Conservation (phyloP, 1,284 basidiomycete species). For the Boletellus sp. region DNA sequence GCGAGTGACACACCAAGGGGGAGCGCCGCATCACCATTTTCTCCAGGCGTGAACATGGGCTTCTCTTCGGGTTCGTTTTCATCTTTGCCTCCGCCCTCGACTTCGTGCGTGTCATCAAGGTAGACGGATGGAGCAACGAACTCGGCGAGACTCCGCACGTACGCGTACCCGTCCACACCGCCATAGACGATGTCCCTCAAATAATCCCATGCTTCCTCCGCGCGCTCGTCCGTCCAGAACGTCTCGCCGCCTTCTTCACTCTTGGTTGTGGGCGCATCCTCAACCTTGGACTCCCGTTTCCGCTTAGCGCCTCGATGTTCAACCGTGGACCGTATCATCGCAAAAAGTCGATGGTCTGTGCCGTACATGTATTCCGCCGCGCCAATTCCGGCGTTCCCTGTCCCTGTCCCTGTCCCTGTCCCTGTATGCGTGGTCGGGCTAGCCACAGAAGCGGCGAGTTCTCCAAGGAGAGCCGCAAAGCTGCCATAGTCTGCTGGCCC, state of each 20-base stretch:
- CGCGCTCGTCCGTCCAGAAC: constrained; percentile 50
- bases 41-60: not conserved
- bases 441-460: constrained; percentile 27
- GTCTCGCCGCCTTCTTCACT: constrained; percentile 14
- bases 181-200: constrained; percentile 71
- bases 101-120: not conserved
- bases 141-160: constrained; percentile 69
- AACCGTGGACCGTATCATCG: constrained; percentile 32
- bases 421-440: not conserved
- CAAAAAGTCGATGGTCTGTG: constrained; percentile 37
- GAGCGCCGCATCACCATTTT: not conserved
- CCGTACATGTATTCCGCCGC: constrained; percentile 23
- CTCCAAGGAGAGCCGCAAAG: constrained; percentile 44
- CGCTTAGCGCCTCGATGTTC: constrained; percentile 21
- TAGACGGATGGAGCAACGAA: constrained; percentile 42
- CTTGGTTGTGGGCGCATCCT: constrained; percentile 6
- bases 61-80: not conserved
- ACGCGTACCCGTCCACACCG: constrained; percentile 68
- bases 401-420: not conserved
- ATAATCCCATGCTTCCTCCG: constrained; percentile 57
- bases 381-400: not conserved
- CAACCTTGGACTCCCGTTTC: constrained; percentile 8
- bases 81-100: not conserved
- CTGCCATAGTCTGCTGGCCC: constrained; percentile 60
- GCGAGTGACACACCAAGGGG: constrained; percentile 48